Evolutionary conservation across 176 grass and related monocot species (phyloP), one percentile per base, ranked within the genome.

Genomic region (Puya raimondii): DNA sequence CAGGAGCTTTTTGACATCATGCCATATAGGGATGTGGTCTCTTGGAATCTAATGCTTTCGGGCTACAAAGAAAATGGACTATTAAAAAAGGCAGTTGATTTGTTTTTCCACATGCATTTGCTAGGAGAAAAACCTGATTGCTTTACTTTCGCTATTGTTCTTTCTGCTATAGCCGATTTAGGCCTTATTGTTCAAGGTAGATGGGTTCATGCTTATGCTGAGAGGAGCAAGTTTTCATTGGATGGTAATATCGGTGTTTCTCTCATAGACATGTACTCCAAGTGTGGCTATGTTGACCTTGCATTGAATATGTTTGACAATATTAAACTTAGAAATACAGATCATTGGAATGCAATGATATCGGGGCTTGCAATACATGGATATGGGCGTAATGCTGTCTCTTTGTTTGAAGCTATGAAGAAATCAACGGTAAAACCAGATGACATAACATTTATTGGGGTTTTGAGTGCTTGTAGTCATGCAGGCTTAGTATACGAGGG

Each of bases 311-410:
- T 75, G 12, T 75, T 75, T 48, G 7, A 75, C 65, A 51, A 49
- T 22, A 53, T 75, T 12, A 2, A 48, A 17, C 33, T 49, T 3
- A 66, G 65, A 63, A 48, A 42, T n/a, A 75, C 6, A 33, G 59
- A 75, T 53, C 72, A 75, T n/a, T 75, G 72, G 72, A 75, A 75
- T 75, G 47, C 72, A 50, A 75, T 75, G 63, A 75, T 75, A 65
- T 75, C 63, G 18, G 72, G 72, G 17, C 11, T 53, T 52, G 72
- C 72, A 33, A 47, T 75, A 20, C 63, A 75, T 65, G 72, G 72
- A 47, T 23, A 51, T 65, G 72, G 72, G 25, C 9, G 7, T 75
- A 61, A 11, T 20, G 72, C 47, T 23, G 16, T 75, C 63, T 26
- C 12, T 25, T 75, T 75, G 18, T 75, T 75, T 52, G 22, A 75